These are phyloP conservation scores for Populus simonii DNA, from an alignment of 345 rosid genomes.

Conservation along the genomic window DNA sequence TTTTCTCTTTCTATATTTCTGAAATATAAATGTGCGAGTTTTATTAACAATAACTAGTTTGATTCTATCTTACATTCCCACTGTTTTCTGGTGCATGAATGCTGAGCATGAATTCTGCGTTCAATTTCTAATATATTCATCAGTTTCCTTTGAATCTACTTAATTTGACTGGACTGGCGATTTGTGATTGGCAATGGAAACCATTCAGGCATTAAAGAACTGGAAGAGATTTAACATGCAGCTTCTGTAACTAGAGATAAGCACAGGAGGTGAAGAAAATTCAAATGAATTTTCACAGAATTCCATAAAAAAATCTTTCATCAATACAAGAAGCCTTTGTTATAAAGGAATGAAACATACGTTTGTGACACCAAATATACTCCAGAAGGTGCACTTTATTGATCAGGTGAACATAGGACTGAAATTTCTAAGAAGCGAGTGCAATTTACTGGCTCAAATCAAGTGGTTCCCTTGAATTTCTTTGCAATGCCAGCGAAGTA, in stretches of 20 bases:
- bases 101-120: too few relatives aligned
- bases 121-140: too few relatives aligned
- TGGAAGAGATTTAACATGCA: too few relatives aligned
- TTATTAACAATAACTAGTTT: too few relatives aligned
- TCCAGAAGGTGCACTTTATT: constrained; percentile 1
- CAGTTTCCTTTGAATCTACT: too few relatives aligned
- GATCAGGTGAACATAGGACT: neutral
- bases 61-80: too few relatives aligned
- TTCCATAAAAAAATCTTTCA: neutral
- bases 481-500: constrained; percentile 76
- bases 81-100: too few relatives aligned
- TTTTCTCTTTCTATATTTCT: too few relatives aligned
- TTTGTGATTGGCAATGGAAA: too few relatives aligned
- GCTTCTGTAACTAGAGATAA: neutral
- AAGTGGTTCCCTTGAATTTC: constrained; percentile 78
- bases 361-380: neutral
- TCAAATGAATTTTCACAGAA: neutral
- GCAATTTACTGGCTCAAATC: neutral
- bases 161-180: too few relatives aligned
- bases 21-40: too few relatives aligned
- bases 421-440: neutral
- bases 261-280: neutral
- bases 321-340: neutral
- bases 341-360: constrained; percentile 2
- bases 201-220: too few relatives aligned